These are phyloP conservation scores for Nicotiana obtusifolia DNA, from an alignment of 257 asterid species.

Conservation along the genomic window DNA sequence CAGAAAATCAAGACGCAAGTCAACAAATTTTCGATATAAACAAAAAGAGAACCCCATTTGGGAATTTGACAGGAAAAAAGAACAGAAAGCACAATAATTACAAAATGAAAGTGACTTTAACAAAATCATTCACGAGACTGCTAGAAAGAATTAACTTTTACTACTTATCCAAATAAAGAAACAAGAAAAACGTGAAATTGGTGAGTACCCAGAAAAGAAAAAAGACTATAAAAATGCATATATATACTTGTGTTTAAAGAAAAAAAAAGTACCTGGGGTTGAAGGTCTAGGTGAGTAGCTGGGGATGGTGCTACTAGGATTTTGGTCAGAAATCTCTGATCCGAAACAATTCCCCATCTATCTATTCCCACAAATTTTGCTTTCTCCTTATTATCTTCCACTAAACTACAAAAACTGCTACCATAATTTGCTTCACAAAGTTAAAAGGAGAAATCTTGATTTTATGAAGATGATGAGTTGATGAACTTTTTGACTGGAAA, in stretches of 20 bases:
- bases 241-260: too few relatives aligned
- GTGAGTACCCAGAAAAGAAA: slow-evolving; percentile 18
- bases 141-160: neutral
- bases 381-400: slow-evolving; percentile 9
- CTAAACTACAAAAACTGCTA: neutral
- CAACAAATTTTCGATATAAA: neutral
- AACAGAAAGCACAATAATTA: neutral
- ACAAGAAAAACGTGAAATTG: slow-evolving; percentile 12
- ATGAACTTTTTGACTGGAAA: neutral
- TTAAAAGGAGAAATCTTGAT: neutral
- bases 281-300: slow-evolving; percentile 31
- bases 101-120: neutral
- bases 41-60: neutral
- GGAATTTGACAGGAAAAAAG: neutral
- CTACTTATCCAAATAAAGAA: neutral
- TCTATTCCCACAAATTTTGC: neutral
- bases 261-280: slow-evolving; percentile 41
- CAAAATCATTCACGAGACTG: neutral
- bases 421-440: neutral
- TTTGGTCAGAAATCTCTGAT: slow-evolving; percentile 34
- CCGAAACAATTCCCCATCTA: slow-evolving; percentile 90
- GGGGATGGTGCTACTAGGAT: slow-evolving; percentile 25
- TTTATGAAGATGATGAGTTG: neutral
- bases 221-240: neutral
- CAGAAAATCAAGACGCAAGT: too few relatives aligned